Conservation (phyloP, 306 rosid genomes). For the Acacia confusa region DNA sequence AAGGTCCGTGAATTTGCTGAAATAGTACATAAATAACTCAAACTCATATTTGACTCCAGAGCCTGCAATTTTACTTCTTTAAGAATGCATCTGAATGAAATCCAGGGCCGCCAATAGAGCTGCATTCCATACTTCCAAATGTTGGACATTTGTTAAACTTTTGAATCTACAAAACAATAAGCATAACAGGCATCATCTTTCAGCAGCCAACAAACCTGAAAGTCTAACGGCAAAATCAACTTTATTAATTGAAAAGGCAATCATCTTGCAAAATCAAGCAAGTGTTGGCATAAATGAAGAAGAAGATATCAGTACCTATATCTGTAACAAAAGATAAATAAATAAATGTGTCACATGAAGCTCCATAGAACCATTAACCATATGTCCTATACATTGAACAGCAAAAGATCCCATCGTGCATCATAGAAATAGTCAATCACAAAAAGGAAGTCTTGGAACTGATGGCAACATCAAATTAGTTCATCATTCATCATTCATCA, state of each 20-base stretch:
- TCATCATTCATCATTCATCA: conserved; percentile 18
- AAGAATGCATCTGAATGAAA: conserved; percentile 38
- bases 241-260: not conserved
- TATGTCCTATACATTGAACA: not conserved
- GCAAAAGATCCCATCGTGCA: not conserved
- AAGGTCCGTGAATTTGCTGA: conserved; percentile 30
- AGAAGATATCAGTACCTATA: not conserved
- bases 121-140: conserved; percentile 34
- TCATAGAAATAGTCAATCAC: conserved; percentile 4
- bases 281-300: not conserved
- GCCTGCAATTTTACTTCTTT: conserved; percentile 39
- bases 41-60: conserved; percentile 33
- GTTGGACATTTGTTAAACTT: conserved; percentile 39
- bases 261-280: not conserved
- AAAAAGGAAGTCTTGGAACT: conserved; percentile 5
- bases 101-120: conserved; percentile 39
- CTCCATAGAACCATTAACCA: not conserved
- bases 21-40: conserved; percentile 35
- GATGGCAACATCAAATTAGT: conserved; percentile 12
- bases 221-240: not conserved
- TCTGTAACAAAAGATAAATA: not conserved
- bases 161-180: conserved; percentile 45
- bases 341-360: not conserved
- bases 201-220: conserved; percentile 23
- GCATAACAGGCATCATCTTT: conserved; percentile 16